Evolutionary conservation across 352 stramenopile species (phyloP).

Genomic region (Phytopythium cucurbitacearum): DNA sequence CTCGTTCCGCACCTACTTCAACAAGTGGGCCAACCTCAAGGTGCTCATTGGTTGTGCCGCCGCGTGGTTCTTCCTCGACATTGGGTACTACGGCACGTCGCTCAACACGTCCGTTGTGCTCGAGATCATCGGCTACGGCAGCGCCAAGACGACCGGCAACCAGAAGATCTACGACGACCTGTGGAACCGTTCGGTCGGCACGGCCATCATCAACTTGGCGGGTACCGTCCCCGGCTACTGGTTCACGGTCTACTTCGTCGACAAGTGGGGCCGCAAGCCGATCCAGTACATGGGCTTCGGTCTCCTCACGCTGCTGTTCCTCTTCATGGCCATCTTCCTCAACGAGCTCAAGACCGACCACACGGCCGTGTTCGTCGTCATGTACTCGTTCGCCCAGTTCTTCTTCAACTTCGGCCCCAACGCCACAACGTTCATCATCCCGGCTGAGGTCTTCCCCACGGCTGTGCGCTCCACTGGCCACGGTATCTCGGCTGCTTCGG

Average conservation of each 20-base stretch:
- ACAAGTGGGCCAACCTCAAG: constrained; percentile 41
- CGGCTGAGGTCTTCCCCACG: constrained; percentile 80
- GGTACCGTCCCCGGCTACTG: constrained; percentile 62
- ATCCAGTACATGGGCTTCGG: constrained; percentile 62
- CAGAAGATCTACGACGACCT: constrained; percentile 41
- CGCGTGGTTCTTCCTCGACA: constrained; percentile 60
- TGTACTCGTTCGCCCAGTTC: constrained; percentile 53
- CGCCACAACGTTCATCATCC: constrained; percentile 85
- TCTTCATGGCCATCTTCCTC: constrained; percentile 46
- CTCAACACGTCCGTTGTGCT: constrained; percentile 46
- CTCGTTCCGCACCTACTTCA: constrained; percentile 27
- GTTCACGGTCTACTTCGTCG: constrained; percentile 55
- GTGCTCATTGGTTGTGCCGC: constrained; percentile 39
- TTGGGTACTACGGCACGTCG: constrained; percentile 56
- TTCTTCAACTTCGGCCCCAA: constrained; percentile 73
- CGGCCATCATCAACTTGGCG: constrained; percentile 40
- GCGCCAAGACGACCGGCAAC: constrained; percentile 25
- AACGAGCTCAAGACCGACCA: constrained; percentile 31
- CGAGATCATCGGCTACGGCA: constrained; percentile 37
- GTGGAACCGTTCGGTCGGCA: constrained; percentile 38
- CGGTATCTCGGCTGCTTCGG: constrained; percentile 70
- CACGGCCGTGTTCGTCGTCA: constrained; percentile 36
- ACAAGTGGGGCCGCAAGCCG: constrained; percentile 42
- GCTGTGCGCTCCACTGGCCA: constrained; percentile 77
- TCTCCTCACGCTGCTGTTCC: constrained; percentile 37